These are phyloP conservation scores for Fusarium aywerte DNA, from an alignment of 2,329 filamentous ascomycete genomes.

Conservation along the genomic window DNA sequence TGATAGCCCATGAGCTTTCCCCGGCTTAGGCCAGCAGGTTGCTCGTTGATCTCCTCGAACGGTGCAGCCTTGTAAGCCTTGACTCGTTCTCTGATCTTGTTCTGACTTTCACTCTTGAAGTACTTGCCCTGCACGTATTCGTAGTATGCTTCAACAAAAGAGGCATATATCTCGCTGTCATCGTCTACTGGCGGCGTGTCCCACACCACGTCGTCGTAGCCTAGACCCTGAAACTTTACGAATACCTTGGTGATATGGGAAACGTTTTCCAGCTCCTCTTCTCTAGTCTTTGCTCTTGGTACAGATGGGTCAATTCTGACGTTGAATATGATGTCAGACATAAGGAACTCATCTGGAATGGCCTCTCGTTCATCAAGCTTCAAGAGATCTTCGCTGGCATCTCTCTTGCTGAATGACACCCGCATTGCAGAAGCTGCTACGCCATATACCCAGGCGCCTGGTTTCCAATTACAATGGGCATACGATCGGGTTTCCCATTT, in stretches of 20 bases:
- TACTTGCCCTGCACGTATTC: conserved; percentile 86
- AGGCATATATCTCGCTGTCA: conserved; percentile 73
- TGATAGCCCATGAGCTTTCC: conserved; percentile 95
- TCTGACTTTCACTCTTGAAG: conserved; percentile 66
- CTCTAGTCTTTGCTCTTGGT: conserved; percentile 67
- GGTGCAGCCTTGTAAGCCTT: conserved; percentile 71
- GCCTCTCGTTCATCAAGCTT: conserved; percentile 80
- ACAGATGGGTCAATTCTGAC: conserved; percentile 67
- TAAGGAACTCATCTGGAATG: conserved; percentile 85
- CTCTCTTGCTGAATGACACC: conserved; percentile 78
- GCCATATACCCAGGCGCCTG: conserved; percentile 89
- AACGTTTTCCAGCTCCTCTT: conserved; percentile 77
- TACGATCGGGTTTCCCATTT: conserved; percentile 89
- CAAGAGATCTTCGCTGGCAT: conserved; percentile 65
- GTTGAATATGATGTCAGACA: conserved; percentile 88
- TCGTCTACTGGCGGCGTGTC: conserved; percentile 79
- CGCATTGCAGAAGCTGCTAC: conserved; percentile 72
- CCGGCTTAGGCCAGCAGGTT: conserved; percentile 78
- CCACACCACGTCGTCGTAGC: conserved; percentile 93
- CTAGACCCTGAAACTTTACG: conserved; percentile 92
- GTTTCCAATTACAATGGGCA: conserved; percentile 85
- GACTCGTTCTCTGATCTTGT: conserved; percentile 73
- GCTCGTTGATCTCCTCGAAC: conserved; percentile 76
- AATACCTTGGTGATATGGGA: conserved; percentile 77
- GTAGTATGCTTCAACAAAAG: conserved; percentile 84